Conservation (phyloP, 257 asterid genomes). For the Solanum lycopersicoides region DNA sequence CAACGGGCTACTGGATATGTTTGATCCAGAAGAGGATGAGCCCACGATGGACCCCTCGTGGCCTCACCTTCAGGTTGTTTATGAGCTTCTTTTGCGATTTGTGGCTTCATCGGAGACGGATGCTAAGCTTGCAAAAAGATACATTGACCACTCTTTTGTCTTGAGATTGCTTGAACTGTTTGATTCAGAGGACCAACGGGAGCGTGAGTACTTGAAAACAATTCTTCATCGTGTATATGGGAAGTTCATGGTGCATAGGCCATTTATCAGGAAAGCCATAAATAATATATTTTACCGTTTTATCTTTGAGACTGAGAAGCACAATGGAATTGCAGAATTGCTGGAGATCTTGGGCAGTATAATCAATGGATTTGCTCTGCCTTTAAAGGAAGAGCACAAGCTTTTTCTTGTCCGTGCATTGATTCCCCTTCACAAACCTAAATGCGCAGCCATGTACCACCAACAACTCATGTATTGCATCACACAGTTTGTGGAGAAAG, state of each 20-base stretch:
- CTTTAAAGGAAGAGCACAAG: slow-evolving; percentile 36
- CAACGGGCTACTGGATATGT: slow-evolving; percentile 25
- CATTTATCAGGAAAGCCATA: slow-evolving; percentile 53
- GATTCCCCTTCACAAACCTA: slow-evolving; percentile 39
- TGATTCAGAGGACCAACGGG: slow-evolving; percentile 54
- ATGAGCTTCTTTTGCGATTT: slow-evolving; percentile 46
- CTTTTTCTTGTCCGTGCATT: slow-evolving; percentile 31
- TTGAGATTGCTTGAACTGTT: slow-evolving; percentile 49
- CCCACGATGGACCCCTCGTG: slow-evolving; percentile 46
- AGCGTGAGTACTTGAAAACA: slow-evolving; percentile 55
- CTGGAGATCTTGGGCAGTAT: slow-evolving; percentile 35
- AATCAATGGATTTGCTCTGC: slow-evolving; percentile 34
- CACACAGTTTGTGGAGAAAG: slow-evolving; percentile 31
- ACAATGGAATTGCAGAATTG: slow-evolving; percentile 34
- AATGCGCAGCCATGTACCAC: slow-evolving; percentile 20
- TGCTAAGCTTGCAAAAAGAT: slow-evolving; percentile 53
- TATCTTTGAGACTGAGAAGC: slow-evolving; percentile 49
- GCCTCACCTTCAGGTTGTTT: slow-evolving; percentile 56
- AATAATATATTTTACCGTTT: slow-evolving; percentile 44
- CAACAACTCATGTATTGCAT: slow-evolving; percentile 28
- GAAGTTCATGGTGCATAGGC: slow-evolving; percentile 59
- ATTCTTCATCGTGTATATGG: slow-evolving; percentile 46
- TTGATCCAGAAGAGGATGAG: slow-evolving; percentile 54
- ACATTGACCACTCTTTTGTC: slow-evolving; percentile 51
- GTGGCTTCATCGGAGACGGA: slow-evolving; percentile 44